Evolutionary conservation across 148 eudicot species (phyloP).

Genomic region (Persicaria maculosa): DNA sequence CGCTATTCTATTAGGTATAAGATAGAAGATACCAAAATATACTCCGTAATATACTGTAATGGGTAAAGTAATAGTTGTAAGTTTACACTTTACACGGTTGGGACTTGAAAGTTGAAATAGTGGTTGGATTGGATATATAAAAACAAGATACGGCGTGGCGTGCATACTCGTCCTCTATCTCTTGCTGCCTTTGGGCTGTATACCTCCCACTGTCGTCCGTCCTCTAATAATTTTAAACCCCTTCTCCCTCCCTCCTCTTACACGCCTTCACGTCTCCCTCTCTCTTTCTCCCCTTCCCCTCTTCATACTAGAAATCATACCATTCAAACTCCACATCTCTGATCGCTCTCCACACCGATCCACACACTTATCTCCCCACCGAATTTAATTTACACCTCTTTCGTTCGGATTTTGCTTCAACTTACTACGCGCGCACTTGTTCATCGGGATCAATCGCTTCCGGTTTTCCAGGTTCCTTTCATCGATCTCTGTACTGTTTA

Average conservation of each 20-base stretch:
- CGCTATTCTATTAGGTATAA: too few species aligned
- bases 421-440: neutral
- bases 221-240: too few species aligned
- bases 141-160: neutral
- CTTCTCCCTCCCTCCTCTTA: neutral
- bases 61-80: too few species aligned
- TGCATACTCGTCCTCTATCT: neutral
- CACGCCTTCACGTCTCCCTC: slow-evolving; percentile 9
- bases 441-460: slow-evolving; percentile 1
- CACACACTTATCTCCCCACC: neutral
- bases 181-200: neutral
- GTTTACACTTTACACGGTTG: neutral
- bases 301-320: too few species aligned
- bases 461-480: neutral
- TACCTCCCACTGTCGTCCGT: too few species aligned
- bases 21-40: too few species aligned
- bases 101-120: neutral
- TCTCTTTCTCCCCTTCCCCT: neutral
- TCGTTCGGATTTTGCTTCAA: neutral
- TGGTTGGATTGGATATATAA: neutral
- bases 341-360: neutral
- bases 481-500: neutral
- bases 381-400: neutral
- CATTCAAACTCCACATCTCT: neutral
- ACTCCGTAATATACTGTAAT: too few species aligned